A percentile compares a stretch with the other conserved stretches of the same genome.
Evolutionary conservation across 1,139 yeast genomes (phyloP).

Genomic region (Geotrichum australiense): DNA sequence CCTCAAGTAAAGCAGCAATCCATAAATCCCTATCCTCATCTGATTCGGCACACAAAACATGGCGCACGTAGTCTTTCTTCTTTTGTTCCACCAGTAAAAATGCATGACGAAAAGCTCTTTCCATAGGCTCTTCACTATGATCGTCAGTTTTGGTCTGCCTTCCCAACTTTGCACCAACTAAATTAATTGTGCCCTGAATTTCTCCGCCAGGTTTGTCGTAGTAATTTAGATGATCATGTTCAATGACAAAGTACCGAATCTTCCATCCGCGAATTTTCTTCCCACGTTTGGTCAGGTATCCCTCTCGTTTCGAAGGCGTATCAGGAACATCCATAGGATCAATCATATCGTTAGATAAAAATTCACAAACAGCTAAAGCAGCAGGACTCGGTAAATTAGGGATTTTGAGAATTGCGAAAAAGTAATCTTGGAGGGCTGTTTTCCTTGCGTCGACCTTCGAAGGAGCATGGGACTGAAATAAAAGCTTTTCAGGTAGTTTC

Average conservation of each 20-base stretch:
- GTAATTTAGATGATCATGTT: conserved; percentile 55
- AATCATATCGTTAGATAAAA: conserved; percentile 62
- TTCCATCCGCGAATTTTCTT: conserved; percentile 65
- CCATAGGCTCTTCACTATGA: conserved; percentile 45
- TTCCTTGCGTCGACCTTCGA: conserved; percentile 58
- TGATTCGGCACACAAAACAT: conserved; percentile 76
- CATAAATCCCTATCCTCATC: conserved; percentile 74
- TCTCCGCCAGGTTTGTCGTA: conserved; percentile 57
- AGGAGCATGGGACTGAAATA: conserved; percentile 57
- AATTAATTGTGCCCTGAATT: conserved; percentile 50
- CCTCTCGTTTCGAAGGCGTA: conserved; percentile 58
- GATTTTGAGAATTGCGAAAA: conserved; percentile 33
- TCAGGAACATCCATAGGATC: conserved; percentile 56
- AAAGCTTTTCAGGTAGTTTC: conserved; percentile 51
- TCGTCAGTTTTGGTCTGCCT: conserved; percentile 42
- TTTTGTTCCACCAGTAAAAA: conserved; percentile 63
- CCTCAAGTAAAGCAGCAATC: conserved; percentile 56
- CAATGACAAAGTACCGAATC: conserved; percentile 64
- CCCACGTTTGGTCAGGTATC: conserved; percentile 59
- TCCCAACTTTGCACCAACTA: conserved; percentile 59
- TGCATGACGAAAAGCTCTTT: conserved; percentile 63
- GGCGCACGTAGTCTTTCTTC: conserved; percentile 51
- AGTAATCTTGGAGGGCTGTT: conserved; percentile 51
- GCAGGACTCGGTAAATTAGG: conserved; percentile 53
- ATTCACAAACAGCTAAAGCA: conserved; percentile 51